Evolutionary conservation across 2,329 filamentous ascomycete species (phyloP), one percentile per base, ranked within the genome.

Genomic region (Calonectria pseudoturangicola): DNA sequence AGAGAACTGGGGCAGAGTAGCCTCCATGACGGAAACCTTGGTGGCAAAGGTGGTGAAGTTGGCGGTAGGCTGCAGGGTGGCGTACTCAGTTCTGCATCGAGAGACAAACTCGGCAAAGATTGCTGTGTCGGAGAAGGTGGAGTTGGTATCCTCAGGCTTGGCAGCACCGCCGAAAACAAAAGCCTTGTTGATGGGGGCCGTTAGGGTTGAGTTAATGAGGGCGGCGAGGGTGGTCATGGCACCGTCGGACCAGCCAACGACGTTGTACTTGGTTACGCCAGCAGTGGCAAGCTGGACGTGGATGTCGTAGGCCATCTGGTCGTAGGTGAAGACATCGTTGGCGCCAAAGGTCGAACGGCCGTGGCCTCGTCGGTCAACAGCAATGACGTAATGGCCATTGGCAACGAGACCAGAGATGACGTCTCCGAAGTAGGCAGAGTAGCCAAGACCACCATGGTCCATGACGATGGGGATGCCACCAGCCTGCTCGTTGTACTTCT

Each of bases 191-290:
- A 86, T 85, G 27, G 79, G 75, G 1, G 77, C 71, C 1, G 80
- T 75, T 48, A 81, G 80, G 15, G 71, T 76, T 0, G 79, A 65
- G 79, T 85, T 79, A 47, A 84, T 76, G 28, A 86, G 81, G 8
- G 80, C 82, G 3, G 83, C 76, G 5, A 86, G 80, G 2, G 84
- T 84, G 7, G 83, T 84, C 25, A 82, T 82, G 43, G 81, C 84
- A 48, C 85, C 84, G 66, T 87, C 85, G 10, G 83, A 85, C 85
- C 85, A 86, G 30, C 85, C 85, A 5, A 86, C 82, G 30, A 84
- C 80, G 69, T 82, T 79, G 73, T 83, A 83, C 66, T 76, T 68
- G 4, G 56, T 67, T 2, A 86, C 77, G 1, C 82, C 81, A 6
- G 79, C 74, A 1, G 75, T 47, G 7, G 79, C 75, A 4, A 86